phyloP scores from a whole-genome alignment of 805 yeast species.

The Teunomyces pallodes region DNA sequence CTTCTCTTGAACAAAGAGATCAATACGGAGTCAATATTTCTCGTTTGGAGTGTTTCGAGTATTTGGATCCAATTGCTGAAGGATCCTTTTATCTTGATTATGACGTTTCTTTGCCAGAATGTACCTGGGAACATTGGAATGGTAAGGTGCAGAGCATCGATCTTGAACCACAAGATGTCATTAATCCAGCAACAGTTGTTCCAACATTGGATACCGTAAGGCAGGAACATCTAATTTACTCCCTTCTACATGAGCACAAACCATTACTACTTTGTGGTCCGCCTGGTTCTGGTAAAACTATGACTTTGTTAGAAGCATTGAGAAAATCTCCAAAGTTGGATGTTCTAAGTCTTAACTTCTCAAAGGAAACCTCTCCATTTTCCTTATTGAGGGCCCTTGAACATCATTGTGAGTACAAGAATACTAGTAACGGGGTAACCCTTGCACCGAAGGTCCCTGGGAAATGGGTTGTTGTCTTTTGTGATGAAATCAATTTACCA shows the following conservation, averaged over 20 bases:
- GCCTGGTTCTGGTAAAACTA: conserved; percentile 96
- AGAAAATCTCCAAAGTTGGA: conserved; percentile 56
- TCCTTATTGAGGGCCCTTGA: conserved; percentile 63
- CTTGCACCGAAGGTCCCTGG: conserved; percentile 62
- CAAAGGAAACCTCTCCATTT: conserved; percentile 71
- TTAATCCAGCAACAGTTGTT: conserved; percentile 61
- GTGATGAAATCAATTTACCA: conserved; percentile 91
- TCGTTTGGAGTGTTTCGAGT: conserved; percentile 5
- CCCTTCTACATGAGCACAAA: conserved; percentile 52
- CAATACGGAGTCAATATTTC: conserved; percentile 26
- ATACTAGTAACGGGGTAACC: conserved; percentile 48
- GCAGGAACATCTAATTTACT: conserved; percentile 60
- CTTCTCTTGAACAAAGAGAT: conserved; percentile 34
- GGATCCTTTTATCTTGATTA: conserved; percentile 32
- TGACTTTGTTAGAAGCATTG: conserved; percentile 75
- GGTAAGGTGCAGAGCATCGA: conserved; percentile 38
- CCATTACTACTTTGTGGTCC: conserved; percentile 87
- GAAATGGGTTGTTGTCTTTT: conserved; percentile 76
- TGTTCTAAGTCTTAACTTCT: conserved; percentile 71
- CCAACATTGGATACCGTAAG: conserved; percentile 77
- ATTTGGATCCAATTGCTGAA: conserved; percentile 8
- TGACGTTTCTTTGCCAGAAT: conserved; percentile 43
- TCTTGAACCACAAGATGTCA: conserved; percentile 58
- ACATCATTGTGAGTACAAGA: conserved; percentile 64
- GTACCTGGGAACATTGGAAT: conserved; percentile 46